Conservation (phyloP, 306 rosid genomes). For the Prosopis cineraria region DNA sequence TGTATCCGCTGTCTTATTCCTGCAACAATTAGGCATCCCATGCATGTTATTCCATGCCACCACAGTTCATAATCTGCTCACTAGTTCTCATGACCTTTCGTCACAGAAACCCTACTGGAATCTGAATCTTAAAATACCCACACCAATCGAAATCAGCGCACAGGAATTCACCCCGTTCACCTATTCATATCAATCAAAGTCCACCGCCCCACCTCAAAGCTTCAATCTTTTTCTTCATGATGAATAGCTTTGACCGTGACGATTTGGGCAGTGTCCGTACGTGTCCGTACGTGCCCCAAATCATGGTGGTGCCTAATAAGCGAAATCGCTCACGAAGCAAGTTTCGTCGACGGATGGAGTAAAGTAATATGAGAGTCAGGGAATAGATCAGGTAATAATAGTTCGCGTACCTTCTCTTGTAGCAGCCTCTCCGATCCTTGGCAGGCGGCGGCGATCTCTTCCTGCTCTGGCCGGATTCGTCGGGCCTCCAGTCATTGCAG, state of each 20-base stretch:
- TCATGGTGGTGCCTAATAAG: background rate
- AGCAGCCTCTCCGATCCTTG: conserved; percentile 69
- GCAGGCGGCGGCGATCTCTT: conserved; percentile 38
- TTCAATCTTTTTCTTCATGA: background rate
- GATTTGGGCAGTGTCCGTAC: background rate
- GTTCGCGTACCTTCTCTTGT: conserved; percentile 68
- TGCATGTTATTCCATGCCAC: conserved; percentile 26
- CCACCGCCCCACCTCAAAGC: background rate
- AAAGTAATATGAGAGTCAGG: background rate
- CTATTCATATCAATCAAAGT: background rate
- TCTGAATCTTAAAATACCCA: background rate
- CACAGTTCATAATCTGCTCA: background rate
- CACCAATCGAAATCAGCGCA: background rate
- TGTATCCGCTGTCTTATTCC: conserved; percentile 52
- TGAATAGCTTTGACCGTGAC: background rate
- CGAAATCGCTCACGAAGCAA: background rate
- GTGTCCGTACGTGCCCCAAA: conserved; percentile 43
- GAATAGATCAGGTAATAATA: conserved; percentile 16
- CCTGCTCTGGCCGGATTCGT: conserved; percentile 51
- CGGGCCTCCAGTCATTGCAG: conserved; percentile 47
- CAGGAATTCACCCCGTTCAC: background rate
- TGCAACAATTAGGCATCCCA: conserved; percentile 37
- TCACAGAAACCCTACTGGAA: background rate
- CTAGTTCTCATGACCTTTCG: background rate
- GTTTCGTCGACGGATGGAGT: background rate